phyloP scores from a whole-genome alignment of 192 early-diverging fungal genomes.

The Rhizophagus sp. region DNA sequence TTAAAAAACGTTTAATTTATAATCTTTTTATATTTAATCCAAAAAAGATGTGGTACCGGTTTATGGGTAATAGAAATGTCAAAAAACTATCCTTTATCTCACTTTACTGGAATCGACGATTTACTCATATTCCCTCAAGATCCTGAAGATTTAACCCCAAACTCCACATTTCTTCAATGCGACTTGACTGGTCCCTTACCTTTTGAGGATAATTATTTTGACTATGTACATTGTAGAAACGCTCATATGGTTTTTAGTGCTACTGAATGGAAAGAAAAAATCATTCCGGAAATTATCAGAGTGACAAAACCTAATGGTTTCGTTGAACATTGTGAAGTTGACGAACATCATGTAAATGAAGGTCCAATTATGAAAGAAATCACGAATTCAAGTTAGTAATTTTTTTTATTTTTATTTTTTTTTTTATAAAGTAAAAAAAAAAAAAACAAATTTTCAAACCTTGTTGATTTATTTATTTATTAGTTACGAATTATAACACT shows the following conservation, averaged over 20 bases:
- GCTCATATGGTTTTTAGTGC: not conserved
- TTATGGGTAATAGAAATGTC: not conserved
- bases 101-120: not conserved
- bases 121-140: not conserved
- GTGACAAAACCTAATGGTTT: not conserved
- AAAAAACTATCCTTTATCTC: not conserved
- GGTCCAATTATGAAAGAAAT: not conserved
- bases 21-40: not conserved
- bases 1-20: too few species aligned
- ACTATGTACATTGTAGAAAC: constrained; percentile 2
- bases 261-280: not conserved
- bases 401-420: not conserved
- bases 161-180: not conserved
- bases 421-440: too few species aligned
- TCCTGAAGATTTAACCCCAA: not conserved
- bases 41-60: not conserved
- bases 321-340: not conserved
- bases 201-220: not conserved
- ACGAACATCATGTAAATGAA: not conserved
- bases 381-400: not conserved
- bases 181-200: not conserved
- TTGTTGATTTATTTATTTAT: not conserved
- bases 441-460: too few species aligned
- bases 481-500: not conserved
- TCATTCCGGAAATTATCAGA: not conserved